These are phyloP conservation scores for Collybia sordida DNA, from an alignment of 768 basidiomycete species.

Conservation along the genomic window DNA sequence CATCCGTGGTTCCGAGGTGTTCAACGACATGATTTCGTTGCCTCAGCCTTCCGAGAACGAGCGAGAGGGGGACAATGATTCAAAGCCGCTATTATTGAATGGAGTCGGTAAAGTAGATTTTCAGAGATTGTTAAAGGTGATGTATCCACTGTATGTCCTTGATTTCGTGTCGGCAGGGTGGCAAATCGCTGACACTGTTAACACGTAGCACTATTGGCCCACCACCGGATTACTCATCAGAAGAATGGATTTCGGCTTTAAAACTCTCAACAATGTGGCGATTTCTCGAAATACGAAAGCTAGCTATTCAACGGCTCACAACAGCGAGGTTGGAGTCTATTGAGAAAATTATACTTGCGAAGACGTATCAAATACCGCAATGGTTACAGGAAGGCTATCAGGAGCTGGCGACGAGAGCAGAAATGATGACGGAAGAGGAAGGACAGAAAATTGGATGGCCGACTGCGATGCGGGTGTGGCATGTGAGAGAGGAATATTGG, in stretches of 20 bases:
- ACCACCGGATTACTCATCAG: not conserved
- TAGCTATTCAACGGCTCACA: conserved; percentile 23
- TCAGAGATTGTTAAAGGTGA: conserved; percentile 17
- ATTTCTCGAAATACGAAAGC: conserved; percentile 17
- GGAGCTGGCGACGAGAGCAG: no score
- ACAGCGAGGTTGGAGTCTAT: not conserved
- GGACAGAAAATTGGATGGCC: no score
- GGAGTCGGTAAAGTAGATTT: conserved; percentile 23
- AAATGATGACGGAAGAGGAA: no score
- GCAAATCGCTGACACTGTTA: not conserved
- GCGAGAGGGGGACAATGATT: conserved; percentile 19
- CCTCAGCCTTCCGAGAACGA: conserved; percentile 12
- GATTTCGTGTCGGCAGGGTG: not conserved
- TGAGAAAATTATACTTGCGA: not conserved
- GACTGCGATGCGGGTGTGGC: no score
- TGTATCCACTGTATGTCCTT: conserved; percentile 24
- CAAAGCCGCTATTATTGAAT: conserved; percentile 21
- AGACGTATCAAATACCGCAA: not conserved
- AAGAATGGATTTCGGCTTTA: conserved; percentile 29
- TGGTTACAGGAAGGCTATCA: not conserved
- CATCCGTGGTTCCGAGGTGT: conserved; percentile 21
- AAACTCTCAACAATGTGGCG: conserved; percentile 32
- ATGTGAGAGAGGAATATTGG: no score
- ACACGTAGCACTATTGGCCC: not conserved
- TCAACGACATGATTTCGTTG: conserved; percentile 21